Evolutionary conservation across 139 green algal species (phyloP), one percentile per base, ranked within the genome.

Genomic region (Pycnococcus provasolii): DNA sequence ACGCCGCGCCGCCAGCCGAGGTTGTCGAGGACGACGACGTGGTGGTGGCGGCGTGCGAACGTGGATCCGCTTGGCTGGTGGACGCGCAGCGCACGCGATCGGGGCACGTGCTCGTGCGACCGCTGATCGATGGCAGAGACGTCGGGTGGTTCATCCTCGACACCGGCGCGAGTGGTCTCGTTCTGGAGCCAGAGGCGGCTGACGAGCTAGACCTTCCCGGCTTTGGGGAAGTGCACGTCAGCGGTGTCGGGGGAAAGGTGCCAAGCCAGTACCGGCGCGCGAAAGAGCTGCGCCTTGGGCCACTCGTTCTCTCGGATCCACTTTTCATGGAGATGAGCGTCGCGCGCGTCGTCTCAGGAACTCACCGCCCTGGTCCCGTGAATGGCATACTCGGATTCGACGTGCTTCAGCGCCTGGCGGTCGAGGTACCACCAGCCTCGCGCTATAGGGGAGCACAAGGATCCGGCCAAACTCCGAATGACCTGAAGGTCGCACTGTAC

Each of bases 311-410:
- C 41, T 39, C 61, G n/a, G 15, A 45, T 9, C 72, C 72, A 3
- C 51, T 78, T 13, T 78, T 78, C 66, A 78, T 78, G 72, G 66
- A 78, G 47, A 78, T 78, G 72, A 8, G n/a, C 42, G 15, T 74
- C 46, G 51, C 26, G 9, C 66, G 72, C 1, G 59, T 78, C 64
- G 72, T 74, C 7, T 45, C 47, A 37, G 66, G 66, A 1, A 39
- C 40, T 5, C 6, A 2, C 4, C 15, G 15, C 26, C 66, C 59
- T 62, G 66, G 66, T 39, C 66, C 66, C 52, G 54, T 78, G 6
- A 66, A 62, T 4, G 72, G 72, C 51, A 78, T 78, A 45, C 43
- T 78, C 42, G 72, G 72, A 52, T 78, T 68, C 58, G 72, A 78
- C 43, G 48, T 74, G 4, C 69, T 78, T 47, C 59, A 64, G n/a